Evolutionary conservation across 1,139 yeast genomes (phyloP).

Genomic region (Candida dubliniensis): DNA sequence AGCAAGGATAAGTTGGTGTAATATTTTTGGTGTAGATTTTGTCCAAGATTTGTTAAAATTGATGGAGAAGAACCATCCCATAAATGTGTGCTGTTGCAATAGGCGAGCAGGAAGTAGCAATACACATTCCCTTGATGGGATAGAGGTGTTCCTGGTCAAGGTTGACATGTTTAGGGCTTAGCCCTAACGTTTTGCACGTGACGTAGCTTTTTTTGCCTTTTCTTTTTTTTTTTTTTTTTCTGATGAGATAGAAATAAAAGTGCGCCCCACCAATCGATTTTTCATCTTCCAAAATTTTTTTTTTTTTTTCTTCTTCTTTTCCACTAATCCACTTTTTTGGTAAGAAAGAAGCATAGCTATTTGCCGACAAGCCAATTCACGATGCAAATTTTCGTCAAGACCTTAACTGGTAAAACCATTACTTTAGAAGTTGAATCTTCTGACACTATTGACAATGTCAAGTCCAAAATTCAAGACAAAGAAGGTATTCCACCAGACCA

Average conservation of each 20-base stretch:
- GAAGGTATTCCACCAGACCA: slow-evolving; percentile 99
- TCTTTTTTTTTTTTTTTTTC: slow-evolving; percentile 1
- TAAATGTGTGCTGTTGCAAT: too few relatives aligned
- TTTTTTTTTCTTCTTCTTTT: slow-evolving; percentile 7
- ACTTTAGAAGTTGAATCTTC: slow-evolving; percentile 99
- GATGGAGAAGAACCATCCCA: too few relatives aligned
- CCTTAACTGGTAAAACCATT: slow-evolving; percentile 98
- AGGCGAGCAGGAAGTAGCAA: too few relatives aligned
- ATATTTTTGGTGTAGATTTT: too few relatives aligned
- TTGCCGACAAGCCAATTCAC: slow-evolving; percentile 50
- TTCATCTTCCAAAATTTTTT: not conserved
- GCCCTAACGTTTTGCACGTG: not conserved
- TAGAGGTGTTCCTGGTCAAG: too few relatives aligned
- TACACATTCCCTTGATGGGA: too few relatives aligned
- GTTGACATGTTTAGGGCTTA: not conserved
- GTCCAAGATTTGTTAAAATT: too few relatives aligned
- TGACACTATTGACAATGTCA: slow-evolving; percentile 99
- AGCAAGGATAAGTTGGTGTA: too few relatives aligned
- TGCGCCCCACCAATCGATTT: slow-evolving; percentile 1
- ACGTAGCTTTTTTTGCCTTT: not conserved
- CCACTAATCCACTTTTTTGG: slow-evolving; percentile 25
- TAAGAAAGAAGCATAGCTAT: slow-evolving; percentile 50
- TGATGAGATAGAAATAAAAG: not conserved
- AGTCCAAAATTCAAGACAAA: slow-evolving; percentile 98
- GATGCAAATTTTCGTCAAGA: slow-evolving; percentile 99